These are phyloP conservation scores for Candida dubliniensis DNA, from an alignment of 1,139 yeast genomes.

Conservation along the genomic window DNA sequence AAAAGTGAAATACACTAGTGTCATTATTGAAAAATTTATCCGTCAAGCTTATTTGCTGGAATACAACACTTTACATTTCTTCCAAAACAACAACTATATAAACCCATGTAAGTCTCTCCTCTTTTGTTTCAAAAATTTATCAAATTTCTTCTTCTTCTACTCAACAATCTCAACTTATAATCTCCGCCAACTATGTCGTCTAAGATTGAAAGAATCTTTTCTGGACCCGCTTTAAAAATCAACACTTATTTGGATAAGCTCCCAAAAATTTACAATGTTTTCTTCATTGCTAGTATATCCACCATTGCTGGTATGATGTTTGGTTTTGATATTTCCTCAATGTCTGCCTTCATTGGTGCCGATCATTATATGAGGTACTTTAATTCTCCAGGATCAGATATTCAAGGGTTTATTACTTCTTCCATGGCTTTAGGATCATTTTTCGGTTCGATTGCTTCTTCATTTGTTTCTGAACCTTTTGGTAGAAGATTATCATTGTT, in stretches of 20 bases:
- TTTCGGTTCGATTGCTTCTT: slow-evolving; percentile 52
- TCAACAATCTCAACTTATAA: not conserved
- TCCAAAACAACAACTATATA: too few species aligned
- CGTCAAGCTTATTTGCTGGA: too few species aligned
- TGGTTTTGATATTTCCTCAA: slow-evolving; percentile 70
- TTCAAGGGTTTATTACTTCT: slow-evolving; percentile 62
- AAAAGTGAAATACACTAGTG: too few species aligned
- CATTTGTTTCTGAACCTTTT: slow-evolving; percentile 53
- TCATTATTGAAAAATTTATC: too few species aligned
- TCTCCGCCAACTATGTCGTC: slow-evolving; percentile 12
- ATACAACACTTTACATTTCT: too few species aligned
- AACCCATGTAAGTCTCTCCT: too few species aligned
- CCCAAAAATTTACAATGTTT: slow-evolving; percentile 46
- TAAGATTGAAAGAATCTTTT: slow-evolving; percentile 11
- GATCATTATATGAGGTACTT: slow-evolving; percentile 30
- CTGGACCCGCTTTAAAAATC: slow-evolving; percentile 34
- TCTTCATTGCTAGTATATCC: slow-evolving; percentile 47
- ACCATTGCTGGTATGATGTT: slow-evolving; percentile 60
- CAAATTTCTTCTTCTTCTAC: not conserved
- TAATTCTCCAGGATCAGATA: slow-evolving; percentile 37
- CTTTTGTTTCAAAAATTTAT: not conserved
- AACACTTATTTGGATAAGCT: slow-evolving; percentile 35
- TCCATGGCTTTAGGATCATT: slow-evolving; percentile 62
- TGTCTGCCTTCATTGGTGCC: slow-evolving; percentile 59
- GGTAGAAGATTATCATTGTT: slow-evolving; percentile 61